Percentiles rank a stretch among this genome's conserved stretches.
Evolutionary conservation across 23 red algal genomes (phyloP).

Genomic region (Porphyridium purpureum): DNA sequence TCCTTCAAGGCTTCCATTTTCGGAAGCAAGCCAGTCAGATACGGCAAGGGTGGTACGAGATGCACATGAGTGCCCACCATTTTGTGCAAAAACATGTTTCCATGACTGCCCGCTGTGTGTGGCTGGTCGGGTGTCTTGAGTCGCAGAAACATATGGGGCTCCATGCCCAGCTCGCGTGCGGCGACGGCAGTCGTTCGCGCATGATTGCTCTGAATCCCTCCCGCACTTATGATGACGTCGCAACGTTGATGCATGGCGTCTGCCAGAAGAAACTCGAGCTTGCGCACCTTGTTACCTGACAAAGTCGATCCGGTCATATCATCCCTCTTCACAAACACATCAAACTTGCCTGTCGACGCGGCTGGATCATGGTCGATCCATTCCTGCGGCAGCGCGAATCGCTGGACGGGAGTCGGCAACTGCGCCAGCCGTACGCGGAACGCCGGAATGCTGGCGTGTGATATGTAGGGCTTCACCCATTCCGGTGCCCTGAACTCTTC

Average conservation of each 20-base stretch:
- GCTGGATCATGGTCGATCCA: no score
- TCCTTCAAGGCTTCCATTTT: slow-evolving; percentile 7
- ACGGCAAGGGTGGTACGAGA: slow-evolving; percentile 6
- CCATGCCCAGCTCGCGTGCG: slow-evolving; percentile 17
- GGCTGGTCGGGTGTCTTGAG: slow-evolving; percentile 5
- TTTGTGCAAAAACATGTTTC: slow-evolving; percentile 33
- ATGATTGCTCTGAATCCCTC: slow-evolving; percentile 33
- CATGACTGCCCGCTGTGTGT: slow-evolving; percentile 6
- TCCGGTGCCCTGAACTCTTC: no score
- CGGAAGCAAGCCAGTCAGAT: slow-evolving; percentile 9
- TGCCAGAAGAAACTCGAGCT: slow-evolving; percentile 51
- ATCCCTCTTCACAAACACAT: slow-evolving; percentile 28
- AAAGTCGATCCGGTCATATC: slow-evolving; percentile 22
- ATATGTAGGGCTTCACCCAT: no score
- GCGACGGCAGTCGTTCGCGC: slow-evolving; percentile 36
- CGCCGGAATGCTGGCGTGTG: no score
- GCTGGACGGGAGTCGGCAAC: background rate
- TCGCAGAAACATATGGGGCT: slow-evolving; percentile 40
- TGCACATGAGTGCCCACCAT: slow-evolving; percentile 31
- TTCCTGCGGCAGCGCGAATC: background rate
- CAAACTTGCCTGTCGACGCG: no score
- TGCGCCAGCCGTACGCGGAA: no score
- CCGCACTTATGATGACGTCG: slow-evolving; percentile 29
- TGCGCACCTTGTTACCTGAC: slow-evolving; percentile 50
- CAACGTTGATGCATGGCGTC: slow-evolving; percentile 11